Conservation (phyloP, 2,329 filamentous ascomycete species). For the Neoscytalidium dimidiatum region DNA sequence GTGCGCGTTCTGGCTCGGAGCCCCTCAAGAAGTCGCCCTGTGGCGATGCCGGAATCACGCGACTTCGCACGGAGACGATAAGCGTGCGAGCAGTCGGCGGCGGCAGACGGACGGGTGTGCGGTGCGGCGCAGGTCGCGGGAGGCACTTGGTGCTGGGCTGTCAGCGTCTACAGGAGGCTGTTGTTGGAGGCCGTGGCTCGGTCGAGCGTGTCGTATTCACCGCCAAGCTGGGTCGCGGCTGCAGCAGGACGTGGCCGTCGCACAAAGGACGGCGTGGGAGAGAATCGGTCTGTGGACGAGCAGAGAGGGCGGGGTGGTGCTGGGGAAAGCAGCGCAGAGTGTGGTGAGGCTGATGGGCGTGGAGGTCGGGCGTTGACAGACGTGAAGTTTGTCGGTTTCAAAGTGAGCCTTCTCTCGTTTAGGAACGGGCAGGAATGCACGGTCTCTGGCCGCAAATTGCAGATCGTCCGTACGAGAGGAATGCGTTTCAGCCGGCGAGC, state of each 20-base stretch:
- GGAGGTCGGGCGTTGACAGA: constrained; percentile 22
- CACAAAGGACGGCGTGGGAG: constrained; percentile 11
- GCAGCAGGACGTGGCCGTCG: constrained; percentile 20
- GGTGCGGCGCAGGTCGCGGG: constrained; percentile 26
- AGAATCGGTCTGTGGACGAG: background rate
- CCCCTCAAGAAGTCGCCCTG: constrained; percentile 40
- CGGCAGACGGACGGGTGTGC: constrained; percentile 32
- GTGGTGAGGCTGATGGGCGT: constrained; percentile 20
- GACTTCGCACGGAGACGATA: constrained; percentile 32
- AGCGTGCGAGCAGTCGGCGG: constrained; percentile 27
- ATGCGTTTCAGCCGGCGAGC: constrained; percentile 19
- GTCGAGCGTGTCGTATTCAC: constrained; percentile 31
- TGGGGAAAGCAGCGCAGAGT: constrained; percentile 2
- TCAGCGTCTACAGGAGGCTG: constrained; percentile 22
- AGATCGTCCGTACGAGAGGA: constrained; percentile 19
- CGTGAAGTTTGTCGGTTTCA: constrained; percentile 25
- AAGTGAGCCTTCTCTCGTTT: constrained; percentile 24
- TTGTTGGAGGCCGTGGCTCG: constrained; percentile 31
- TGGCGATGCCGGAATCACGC: constrained; percentile 36
- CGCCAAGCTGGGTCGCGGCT: constrained; percentile 32
- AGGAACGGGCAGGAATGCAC: constrained; percentile 24
- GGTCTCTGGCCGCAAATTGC: constrained; percentile 20
- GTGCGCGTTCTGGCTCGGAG: constrained; percentile 37
- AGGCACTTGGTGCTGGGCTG: constrained; percentile 10
- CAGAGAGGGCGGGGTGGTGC: background rate